These are phyloP conservation scores for Gypsophila paniculata DNA, from an alignment of 179 eudicot species.

Conservation along the genomic window DNA sequence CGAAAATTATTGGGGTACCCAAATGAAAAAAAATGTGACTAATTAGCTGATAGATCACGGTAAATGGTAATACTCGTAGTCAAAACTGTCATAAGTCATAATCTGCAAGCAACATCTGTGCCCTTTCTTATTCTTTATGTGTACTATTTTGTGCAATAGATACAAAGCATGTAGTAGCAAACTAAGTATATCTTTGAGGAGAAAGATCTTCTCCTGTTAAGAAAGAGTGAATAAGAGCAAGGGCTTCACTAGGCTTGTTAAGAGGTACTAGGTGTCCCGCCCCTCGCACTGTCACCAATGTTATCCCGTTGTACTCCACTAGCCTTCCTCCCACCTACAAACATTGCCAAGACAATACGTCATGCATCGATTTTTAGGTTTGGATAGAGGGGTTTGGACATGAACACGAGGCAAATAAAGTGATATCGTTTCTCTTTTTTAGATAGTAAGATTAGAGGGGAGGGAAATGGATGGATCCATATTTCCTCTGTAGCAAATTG, in stretches of 20 bases:
- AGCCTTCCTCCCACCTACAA: constrained; percentile 58
- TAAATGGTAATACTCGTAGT: not conserved
- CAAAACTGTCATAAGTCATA: not conserved
- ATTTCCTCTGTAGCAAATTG: too few species aligned
- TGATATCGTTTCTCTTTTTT: too few species aligned
- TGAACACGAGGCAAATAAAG: not conserved
- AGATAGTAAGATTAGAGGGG: not conserved
- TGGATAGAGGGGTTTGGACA: not conserved
- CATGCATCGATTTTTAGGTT: not conserved
- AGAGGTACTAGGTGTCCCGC: constrained; percentile 68
- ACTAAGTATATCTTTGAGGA: constrained; percentile 25
- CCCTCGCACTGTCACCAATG: constrained; percentile 56
- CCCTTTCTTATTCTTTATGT: not conserved
- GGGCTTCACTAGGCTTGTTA: constrained; percentile 57
- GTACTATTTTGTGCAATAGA: not conserved
- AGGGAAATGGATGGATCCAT: too few species aligned
- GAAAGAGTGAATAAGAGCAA: constrained; percentile 48
- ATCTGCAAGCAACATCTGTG: not conserved
- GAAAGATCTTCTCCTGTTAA: constrained; percentile 43
- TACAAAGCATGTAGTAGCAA: not conserved
- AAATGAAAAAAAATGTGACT: too few species aligned
- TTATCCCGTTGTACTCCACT: constrained; percentile 54
- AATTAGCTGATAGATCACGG: not conserved
- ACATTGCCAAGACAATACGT: not conserved
- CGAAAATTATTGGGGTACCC: not conserved